phyloP scores from a whole-genome alignment of 768 basidiomycete species.

The Naganishia friedmannii region DNA sequence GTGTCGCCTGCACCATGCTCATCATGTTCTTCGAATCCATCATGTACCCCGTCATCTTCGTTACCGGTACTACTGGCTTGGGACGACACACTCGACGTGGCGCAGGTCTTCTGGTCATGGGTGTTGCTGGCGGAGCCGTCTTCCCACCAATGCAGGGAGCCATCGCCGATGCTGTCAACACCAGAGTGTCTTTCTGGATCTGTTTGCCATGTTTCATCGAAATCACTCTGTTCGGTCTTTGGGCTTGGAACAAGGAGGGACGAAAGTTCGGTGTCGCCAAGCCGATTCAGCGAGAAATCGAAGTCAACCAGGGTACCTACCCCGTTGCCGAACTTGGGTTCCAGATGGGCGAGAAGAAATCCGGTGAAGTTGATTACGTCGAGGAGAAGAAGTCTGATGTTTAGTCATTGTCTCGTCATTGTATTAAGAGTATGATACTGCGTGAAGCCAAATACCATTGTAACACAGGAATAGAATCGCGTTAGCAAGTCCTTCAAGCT shows the following conservation, averaged over 20 bases:
- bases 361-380: conserved; percentile 3
- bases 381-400: conserved; percentile 22
- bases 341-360: conserved; percentile 10
- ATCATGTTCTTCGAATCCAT: conserved; percentile 56
- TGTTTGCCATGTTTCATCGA: conserved; percentile 34
- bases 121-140: conserved; percentile 35
- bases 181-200: conserved; percentile 32
- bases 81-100: conserved; percentile 32
- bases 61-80: conserved; percentile 32
- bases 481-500: no score
- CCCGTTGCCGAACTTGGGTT: conserved; percentile 26
- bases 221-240: conserved; percentile 43
- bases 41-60: conserved; percentile 36
- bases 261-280: conserved; percentile 31
- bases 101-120: conserved; percentile 42
- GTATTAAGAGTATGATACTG: conserved; percentile 23
- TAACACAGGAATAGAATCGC: no score
- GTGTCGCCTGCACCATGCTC: conserved; percentile 63
- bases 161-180: conserved; percentile 29
- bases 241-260: conserved; percentile 46
- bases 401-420: background rate
- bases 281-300: conserved; percentile 31
- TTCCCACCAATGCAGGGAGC: conserved; percentile 32
- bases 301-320: conserved; percentile 35
- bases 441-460: background rate